Evolutionary conservation across 75 land plant genomes (phyloP).

Genomic region (Cunninghamia lanceolata): DNA sequence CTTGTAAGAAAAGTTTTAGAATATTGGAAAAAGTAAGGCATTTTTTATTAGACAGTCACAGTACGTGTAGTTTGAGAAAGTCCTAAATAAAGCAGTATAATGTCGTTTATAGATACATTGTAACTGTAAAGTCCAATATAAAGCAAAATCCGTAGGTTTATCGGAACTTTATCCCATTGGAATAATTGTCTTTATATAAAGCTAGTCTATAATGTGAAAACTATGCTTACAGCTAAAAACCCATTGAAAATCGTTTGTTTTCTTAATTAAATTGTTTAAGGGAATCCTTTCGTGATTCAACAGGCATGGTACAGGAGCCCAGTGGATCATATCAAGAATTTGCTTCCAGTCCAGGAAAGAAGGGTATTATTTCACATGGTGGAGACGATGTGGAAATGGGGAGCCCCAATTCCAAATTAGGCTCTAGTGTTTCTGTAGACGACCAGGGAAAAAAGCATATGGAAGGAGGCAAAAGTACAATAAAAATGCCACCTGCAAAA

Average conservation of each 20-base stretch:
- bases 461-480: neutral
- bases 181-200: too few species aligned
- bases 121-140: neutral
- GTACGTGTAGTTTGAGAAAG: too few species aligned
- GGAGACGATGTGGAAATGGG: neutral
- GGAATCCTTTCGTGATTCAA: neutral
- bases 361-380: neutral
- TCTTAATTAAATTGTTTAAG: neutral
- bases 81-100: too few species aligned
- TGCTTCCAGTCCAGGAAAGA: neutral
- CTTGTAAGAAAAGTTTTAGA: too few species aligned
- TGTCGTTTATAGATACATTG: too few species aligned
- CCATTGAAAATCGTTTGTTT: neutral
- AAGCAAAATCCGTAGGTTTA: neutral
- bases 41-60: too few species aligned
- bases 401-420: conserved; percentile 1
- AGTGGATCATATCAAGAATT: neutral
- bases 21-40: too few species aligned
- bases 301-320: neutral
- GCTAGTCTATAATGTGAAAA: too few species aligned
- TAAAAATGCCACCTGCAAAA: conserved; percentile 56
- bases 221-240: neutral
- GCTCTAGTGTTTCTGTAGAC: too few species aligned
- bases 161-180: too few species aligned
- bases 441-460: neutral